Evolutionary conservation across 2,329 filamentous ascomycete species (phyloP), one percentile per base, ranked within the genome.

Genomic region (Malbranchea cinnamomea): DNA sequence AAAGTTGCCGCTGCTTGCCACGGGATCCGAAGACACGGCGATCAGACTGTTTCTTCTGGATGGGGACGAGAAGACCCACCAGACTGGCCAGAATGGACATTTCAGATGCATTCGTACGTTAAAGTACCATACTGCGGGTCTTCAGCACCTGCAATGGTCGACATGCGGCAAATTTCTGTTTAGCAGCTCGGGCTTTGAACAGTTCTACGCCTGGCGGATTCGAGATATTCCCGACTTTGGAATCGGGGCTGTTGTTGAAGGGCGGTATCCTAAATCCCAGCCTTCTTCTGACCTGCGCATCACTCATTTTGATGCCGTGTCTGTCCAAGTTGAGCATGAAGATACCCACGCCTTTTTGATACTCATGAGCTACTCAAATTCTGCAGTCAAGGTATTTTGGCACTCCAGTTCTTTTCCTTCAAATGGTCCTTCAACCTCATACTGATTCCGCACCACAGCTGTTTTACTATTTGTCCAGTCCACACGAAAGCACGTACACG

Each of bases 111-210:
- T 77, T 13, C 68, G 73, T 6, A 72, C 76, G 0, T 53, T 93
- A 12, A 76, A 82, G 40, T 71, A 71, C 32, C 89, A 98, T 48
- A 77, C 73, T 2, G 77, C 83, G 0, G 89, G 87, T 0, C 71
- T 95, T 5, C 87, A 94, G 50, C 68, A 75, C 37, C 59, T 93
- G 1, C 67, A 67, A 36, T 95, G 83, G 81, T 72, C 78, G 2
- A 48, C 52, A 0, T 65, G 70, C 26, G 69, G 76, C 2, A 52
- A 61, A 1, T 78, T 77, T 42, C 67, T 98, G 2, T 79, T 95
- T 49, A 93, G 81, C 40, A 85, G 82, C 44, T 83, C 72, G 4
- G 89, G 85, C 0, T 76, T 74, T 37, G 87, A 94, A 50, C 87
- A 98, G 52, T 78, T 95, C 39, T 87, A 77, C 43, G 67, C 85